phyloP scores from a whole-genome alignment of 345 rosid species.

The Litchi chinensis region DNA sequence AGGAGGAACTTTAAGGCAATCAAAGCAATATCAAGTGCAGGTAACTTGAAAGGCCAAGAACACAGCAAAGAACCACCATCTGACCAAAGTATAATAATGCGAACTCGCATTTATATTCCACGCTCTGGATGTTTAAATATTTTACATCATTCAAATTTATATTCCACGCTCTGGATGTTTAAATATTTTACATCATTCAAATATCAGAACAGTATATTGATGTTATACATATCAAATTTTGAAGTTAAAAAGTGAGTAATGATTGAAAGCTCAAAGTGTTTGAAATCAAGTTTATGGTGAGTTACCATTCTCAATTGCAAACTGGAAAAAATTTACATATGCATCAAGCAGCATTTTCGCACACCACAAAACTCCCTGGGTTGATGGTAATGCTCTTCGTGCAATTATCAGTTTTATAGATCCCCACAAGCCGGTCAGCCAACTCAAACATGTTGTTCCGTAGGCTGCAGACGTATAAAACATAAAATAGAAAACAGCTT shows the following conservation, averaged over 20 bases:
- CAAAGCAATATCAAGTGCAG: not conserved
- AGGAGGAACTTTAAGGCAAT: not conserved
- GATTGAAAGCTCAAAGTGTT: not conserved
- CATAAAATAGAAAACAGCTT: not conserved
- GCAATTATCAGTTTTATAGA: constrained; percentile 95
- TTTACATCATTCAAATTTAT: not conserved
- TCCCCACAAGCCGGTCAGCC: constrained; percentile 92
- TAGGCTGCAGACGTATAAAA: constrained; percentile 55
- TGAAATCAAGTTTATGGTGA: constrained; percentile 9
- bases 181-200: not conserved
- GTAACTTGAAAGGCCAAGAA: not conserved
- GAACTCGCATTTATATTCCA: not conserved
- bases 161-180: not conserved
- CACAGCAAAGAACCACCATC: not conserved
- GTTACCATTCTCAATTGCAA: constrained; percentile 3
- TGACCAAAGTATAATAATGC: not conserved
- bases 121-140: not conserved
- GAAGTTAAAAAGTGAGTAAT: not conserved
- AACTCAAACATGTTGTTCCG: constrained; percentile 99
- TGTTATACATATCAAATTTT: not conserved
- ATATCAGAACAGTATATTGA: not conserved
- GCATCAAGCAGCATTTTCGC: constrained; percentile 53
- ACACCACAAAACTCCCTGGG: constrained; percentile 81
- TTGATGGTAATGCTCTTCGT: constrained; percentile 95
- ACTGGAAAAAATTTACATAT: not conserved